phyloP scores from a whole-genome alignment of 176 grass and related monocot genomes.

The Melocanna baccifera region DNA sequence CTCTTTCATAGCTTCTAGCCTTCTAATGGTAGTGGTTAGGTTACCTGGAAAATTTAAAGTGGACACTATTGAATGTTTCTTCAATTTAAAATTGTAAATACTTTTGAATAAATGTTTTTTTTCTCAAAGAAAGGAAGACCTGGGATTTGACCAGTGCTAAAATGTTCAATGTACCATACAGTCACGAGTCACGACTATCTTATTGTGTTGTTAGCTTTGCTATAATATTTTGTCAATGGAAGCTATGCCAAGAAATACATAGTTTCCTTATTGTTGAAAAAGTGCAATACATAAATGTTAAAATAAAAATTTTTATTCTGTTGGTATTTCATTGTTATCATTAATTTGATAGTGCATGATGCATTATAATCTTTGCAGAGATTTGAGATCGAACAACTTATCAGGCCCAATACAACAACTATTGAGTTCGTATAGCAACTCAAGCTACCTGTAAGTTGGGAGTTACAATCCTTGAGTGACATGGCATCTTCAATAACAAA shows the following conservation, averaged over 20 bases:
- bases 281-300: background rate
- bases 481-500: background rate
- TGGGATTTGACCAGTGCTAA: background rate
- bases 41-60: conserved; percentile 7
- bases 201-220: background rate
- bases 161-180: background rate
- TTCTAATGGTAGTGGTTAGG: background rate
- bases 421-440: background rate
- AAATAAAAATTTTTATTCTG: background rate
- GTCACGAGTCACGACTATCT: background rate
- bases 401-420: background rate
- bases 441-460: conserved; percentile 21
- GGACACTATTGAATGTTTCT: background rate
- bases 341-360: conserved; percentile 12
- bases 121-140: background rate
- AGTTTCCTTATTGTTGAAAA: background rate
- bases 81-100: background rate
- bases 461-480: conserved; percentile 7
- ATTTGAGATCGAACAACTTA: conserved; percentile 43
- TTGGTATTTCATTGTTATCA: background rate
- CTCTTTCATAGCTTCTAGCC: background rate
- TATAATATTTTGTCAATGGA: background rate
- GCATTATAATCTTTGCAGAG: conserved; percentile 26
- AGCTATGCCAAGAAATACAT: background rate
- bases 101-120: background rate